Conservation (phyloP, 176 grass and related monocot species). For the Oryza coarctata region DNA sequence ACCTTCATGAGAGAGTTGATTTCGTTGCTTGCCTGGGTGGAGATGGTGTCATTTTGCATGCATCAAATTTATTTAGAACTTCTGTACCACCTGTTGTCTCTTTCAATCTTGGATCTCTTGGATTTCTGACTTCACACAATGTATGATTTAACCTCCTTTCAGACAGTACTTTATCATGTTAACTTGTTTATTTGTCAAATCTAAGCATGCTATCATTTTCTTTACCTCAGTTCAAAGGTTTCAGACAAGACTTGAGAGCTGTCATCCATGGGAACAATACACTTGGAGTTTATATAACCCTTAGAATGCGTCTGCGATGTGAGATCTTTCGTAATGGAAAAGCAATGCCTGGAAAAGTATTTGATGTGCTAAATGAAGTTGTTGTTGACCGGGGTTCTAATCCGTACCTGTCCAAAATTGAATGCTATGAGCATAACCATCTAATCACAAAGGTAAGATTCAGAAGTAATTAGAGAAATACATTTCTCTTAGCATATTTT, state of each 20-base stretch:
- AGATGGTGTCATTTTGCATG: constrained; percentile 96
- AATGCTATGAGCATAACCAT: constrained; percentile 94
- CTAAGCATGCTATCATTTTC: constrained; percentile 35
- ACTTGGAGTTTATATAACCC: constrained; percentile 94
- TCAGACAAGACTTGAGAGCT: constrained; percentile 80
- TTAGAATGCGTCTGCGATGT: constrained; percentile 93
- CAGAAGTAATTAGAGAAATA: constrained; percentile 23
- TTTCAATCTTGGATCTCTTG: constrained; percentile 98
- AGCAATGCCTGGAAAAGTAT: constrained; percentile 94
- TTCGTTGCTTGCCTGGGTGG: constrained; percentile 98
- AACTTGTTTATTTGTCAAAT: constrained; percentile 22
- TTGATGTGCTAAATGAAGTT: constrained; percentile 96
- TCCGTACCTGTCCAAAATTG: constrained; percentile 97
- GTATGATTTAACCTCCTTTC: constrained; percentile 47
- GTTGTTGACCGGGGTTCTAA: constrained; percentile 97
- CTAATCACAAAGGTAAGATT: constrained; percentile 92
- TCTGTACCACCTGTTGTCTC: constrained; percentile 94
- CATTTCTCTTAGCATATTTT: constrained; percentile 16
- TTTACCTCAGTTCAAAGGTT: constrained; percentile 78
- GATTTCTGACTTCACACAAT: constrained; percentile 93
- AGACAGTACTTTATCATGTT: constrained; percentile 30
- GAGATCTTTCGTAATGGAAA: constrained; percentile 94
- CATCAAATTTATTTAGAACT: constrained; percentile 93
- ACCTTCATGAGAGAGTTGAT: constrained; percentile 99
- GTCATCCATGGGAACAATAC: constrained; percentile 98